Conservation (phyloP, 2,329 filamentous ascomycete species). For the Aspergillus sp. region DNA sequence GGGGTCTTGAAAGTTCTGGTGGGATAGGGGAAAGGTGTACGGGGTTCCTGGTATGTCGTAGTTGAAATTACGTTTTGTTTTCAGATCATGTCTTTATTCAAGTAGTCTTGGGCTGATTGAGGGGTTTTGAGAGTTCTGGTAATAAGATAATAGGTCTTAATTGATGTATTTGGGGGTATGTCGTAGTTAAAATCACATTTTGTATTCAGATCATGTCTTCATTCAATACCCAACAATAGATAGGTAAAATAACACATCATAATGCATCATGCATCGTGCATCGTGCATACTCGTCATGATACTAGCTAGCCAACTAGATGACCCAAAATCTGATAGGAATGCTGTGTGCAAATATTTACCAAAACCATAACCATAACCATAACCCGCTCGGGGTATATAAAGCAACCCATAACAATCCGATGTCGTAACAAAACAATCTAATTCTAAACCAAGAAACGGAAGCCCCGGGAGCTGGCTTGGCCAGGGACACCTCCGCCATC, state of each 20-base stretch:
- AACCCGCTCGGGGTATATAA: neutral
- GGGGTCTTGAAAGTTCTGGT: no score
- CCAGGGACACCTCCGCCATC: slow-evolving; percentile 55
- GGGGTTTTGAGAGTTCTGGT: no score
- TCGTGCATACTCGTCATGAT: neutral
- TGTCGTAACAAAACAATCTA: slow-evolving; percentile 32
- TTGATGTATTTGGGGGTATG: neutral
- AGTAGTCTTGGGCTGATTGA: neutral
- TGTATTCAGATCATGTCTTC: neutral
- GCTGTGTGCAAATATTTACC: neutral
- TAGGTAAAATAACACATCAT: neutral
- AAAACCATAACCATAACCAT: neutral
- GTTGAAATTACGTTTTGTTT: no score
- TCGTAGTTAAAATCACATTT: neutral
- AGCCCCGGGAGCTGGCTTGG: slow-evolving; percentile 61
- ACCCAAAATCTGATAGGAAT: neutral
- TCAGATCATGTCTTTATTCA: no score
- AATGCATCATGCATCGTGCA: neutral
- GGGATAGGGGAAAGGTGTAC: no score
- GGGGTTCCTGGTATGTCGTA: no score
- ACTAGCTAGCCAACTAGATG: neutral
- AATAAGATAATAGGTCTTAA: no score
- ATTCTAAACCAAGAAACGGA: slow-evolving; percentile 65
- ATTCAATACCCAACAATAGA: neutral
- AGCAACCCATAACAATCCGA: neutral